Base-by-base conservation (phyloP, 257 asterid species). In the Hygrophila difformis region DNA sequence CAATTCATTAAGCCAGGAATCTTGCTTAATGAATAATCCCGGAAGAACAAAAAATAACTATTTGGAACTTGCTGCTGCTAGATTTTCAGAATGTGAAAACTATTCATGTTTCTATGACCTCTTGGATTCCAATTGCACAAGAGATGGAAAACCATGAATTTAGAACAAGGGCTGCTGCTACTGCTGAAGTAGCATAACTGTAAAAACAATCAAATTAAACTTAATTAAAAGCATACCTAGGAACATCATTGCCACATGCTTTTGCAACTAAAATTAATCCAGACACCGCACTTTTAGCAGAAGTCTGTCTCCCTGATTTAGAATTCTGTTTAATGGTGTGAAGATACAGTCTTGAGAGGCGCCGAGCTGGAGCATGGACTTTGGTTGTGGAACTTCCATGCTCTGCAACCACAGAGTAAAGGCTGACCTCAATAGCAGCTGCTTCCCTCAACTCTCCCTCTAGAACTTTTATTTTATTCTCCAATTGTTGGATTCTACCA, bases 291-390 rank as follows among this genome's bases (percentile, higher is more conserved):
- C 78, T 72, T 59, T 62, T 72, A 47, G 85, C 84, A 12, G 77
- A 78, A 72, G 65, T 58, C 33, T 63, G 74, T 54, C 72, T 64
- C 46, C 53, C 55, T 28, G 64, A 34, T 57, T 53, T 69, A 17
- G 74, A 56, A 53, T 69, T 64, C 26, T 61, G 71, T 43, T 63
- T 65, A 39, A 55, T 59, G 31, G 85, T 72, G 60, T 78, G 76
- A 55, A 69, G 59, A 63, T 74, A 77, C 55, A 81, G 68, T 57
- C 88, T 74, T 31, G 70, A 77, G 48, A 77, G 68, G 38, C 93
- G 81, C 33, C 93, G 71, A 49, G 93, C 88, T 31, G 93, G 85
- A 53, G 93, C 82, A 37, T 81, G 93, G 33, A 81, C 88, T 65
- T 81, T 81, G 61, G 55, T 70, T 40, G 44, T 60, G 57, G 93